A percentile compares a stretch with the other conserved stretches of the same genome.
phyloP scores from a whole-genome alignment of 768 basidiomycete species.

The Russula compacta region DNA sequence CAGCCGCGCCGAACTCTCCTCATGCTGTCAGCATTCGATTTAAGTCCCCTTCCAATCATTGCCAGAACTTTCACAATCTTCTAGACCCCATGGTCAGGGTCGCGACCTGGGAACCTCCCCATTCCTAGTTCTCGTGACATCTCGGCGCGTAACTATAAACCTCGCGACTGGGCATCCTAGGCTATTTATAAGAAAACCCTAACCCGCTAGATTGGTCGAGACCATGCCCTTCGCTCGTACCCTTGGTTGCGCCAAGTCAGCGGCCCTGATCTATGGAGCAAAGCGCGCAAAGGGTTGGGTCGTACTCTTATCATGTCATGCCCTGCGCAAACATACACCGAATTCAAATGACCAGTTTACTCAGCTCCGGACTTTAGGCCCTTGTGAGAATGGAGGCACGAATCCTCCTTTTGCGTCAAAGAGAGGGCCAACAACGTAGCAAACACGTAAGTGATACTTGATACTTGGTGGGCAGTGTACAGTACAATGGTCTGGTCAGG shows the following conservation, averaged over 20 bases:
- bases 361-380: background rate
- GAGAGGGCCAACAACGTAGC: background rate
- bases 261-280: background rate
- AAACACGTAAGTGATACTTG: background rate
- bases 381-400: background rate
- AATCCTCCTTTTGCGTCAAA: background rate
- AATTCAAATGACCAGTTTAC: too few relatives aligned
- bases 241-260: background rate
- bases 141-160: constrained; percentile 2
- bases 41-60: background rate
- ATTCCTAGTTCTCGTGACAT: background rate
- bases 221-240: background rate
- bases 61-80: background rate
- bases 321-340: background rate
- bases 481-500: background rate
- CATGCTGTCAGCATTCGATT: background rate
- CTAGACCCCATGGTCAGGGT: background rate
- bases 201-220: constrained; percentile 1
- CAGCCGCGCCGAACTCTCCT: background rate
- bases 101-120: background rate
- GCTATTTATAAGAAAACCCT: background rate
- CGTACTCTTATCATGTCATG: background rate
- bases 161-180: background rate
- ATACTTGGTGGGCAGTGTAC: background rate
- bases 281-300: background rate